A percentile compares a stretch with the other conserved stretches of the same genome.
Evolutionary conservation across 352 stramenopile genomes (phyloP).

Genomic region (Phytophthora megakarya): DNA sequence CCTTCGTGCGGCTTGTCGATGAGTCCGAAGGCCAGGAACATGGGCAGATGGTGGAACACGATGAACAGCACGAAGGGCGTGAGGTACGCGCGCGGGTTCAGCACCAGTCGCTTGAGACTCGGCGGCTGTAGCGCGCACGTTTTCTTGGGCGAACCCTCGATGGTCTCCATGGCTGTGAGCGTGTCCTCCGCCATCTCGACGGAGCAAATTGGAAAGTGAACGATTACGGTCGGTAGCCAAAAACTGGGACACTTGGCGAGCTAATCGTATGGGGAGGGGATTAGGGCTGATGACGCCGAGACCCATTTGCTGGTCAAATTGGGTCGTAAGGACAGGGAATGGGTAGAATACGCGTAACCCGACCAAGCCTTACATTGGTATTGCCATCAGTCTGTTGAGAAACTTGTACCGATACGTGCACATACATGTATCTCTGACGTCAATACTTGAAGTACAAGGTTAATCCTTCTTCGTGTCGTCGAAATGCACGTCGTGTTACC

Average conservation of each 20-base stretch:
- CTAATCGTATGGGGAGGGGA: background rate
- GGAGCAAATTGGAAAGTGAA: conserved; percentile 16
- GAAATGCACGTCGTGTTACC: too few species aligned
- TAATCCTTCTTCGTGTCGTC: too few species aligned
- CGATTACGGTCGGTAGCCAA: background rate
- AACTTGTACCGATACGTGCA: too few species aligned
- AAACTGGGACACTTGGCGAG: background rate
- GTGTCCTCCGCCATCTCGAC: conserved; percentile 21
- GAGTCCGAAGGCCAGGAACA: conserved; percentile 59
- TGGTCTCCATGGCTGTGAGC: conserved; percentile 31
- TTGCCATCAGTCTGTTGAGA: too few species aligned
- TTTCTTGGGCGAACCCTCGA: conserved; percentile 27
- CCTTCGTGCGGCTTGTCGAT: conserved; percentile 44
- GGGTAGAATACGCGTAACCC: too few species aligned
- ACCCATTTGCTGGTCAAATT: background rate
- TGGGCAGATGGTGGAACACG: conserved; percentile 65
- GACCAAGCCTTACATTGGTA: too few species aligned
- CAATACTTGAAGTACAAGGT: too few species aligned
- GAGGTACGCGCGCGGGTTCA: conserved; percentile 80
- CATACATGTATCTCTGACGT: too few species aligned
- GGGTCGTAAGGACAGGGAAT: too few species aligned
- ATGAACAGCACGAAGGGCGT: conserved; percentile 62
- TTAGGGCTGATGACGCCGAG: background rate
- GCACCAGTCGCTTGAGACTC: conserved; percentile 69
- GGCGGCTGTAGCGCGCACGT: conserved; percentile 24